Conservation (phyloP, 2,329 filamentous ascomycete species). For the Graphilbum sp. region DNA sequence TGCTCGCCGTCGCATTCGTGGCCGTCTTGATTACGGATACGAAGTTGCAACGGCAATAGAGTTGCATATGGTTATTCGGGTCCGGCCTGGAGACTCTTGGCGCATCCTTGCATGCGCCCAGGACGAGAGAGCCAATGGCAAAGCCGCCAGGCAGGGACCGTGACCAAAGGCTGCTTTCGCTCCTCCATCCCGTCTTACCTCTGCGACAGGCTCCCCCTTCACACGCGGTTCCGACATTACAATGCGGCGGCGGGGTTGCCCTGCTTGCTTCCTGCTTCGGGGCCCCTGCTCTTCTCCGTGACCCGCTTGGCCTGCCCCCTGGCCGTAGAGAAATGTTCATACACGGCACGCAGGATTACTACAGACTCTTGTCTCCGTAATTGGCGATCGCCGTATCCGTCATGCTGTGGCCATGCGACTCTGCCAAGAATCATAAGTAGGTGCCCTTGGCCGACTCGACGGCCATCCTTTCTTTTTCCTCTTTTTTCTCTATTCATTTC, state of each 20-base stretch:
- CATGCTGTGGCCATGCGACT: constrained; percentile 3
- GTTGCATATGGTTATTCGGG: no score
- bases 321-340: not conserved
- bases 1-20: no score
- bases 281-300: not conserved
- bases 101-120: no score
- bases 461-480: constrained; percentile 4
- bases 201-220: constrained; percentile 13
- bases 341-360: not conserved
- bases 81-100: no score
- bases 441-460: constrained; percentile 2
- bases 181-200: constrained; percentile 7
- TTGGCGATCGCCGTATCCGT: constrained; percentile 4
- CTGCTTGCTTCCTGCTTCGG: constrained; percentile 8
- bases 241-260: constrained; percentile 15
- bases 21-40: no score
- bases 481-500: constrained; percentile 3
- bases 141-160: no score
- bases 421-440: constrained; percentile 13
- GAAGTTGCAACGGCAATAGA: no score
- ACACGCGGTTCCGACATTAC: constrained; percentile 15
- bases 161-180: not conserved
- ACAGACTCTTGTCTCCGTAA: not conserved
- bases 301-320: not conserved
- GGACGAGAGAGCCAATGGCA: no score